phyloP scores from a whole-genome alignment of 208 protist species.

The Trypanosoma avium region DNA sequence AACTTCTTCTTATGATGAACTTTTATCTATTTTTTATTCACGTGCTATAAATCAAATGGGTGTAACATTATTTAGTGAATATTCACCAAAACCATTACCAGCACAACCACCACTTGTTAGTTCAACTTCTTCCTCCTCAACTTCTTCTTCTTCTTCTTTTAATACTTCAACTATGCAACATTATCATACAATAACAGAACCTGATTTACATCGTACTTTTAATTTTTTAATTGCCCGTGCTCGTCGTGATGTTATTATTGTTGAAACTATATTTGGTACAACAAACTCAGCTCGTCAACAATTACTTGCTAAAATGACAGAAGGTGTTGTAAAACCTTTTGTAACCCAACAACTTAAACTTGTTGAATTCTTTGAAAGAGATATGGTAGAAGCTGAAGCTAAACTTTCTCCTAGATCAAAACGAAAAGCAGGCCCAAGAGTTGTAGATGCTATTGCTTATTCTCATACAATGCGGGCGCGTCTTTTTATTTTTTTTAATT shows the following conservation, averaged over 20 bases:
- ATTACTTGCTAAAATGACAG: slow-evolving; percentile 69
- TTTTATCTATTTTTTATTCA: slow-evolving; percentile 71
- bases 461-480: slow-evolving; percentile 56
- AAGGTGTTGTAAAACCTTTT: slow-evolving; percentile 80
- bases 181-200: slow-evolving; percentile 53
- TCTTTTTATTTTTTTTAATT: slow-evolving; percentile 69
- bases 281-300: slow-evolving; percentile 76
- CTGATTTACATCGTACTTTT: slow-evolving; percentile 56
- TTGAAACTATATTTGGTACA: slow-evolving; percentile 83
- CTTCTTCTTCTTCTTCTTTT: not conserved
- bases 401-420: slow-evolving; percentile 65
- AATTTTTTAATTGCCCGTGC: slow-evolving; percentile 67
- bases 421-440: slow-evolving; percentile 43
- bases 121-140: slow-evolving; percentile 23
- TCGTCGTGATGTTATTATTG: slow-evolving; percentile 72
- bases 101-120: slow-evolving; percentile 44
- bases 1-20: slow-evolving; percentile 62
- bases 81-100: slow-evolving; percentile 61
- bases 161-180: slow-evolving; percentile 60
- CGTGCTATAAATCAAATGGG: slow-evolving; percentile 73
- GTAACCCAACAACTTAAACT: slow-evolving; percentile 78
- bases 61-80: slow-evolving; percentile 64
- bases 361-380: slow-evolving; percentile 53
- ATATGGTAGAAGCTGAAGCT: slow-evolving; percentile 56
- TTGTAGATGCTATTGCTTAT: slow-evolving; percentile 83